Base-by-base conservation (phyloP, 306 rosid genomes). In the Luffa acutangula region DNA sequence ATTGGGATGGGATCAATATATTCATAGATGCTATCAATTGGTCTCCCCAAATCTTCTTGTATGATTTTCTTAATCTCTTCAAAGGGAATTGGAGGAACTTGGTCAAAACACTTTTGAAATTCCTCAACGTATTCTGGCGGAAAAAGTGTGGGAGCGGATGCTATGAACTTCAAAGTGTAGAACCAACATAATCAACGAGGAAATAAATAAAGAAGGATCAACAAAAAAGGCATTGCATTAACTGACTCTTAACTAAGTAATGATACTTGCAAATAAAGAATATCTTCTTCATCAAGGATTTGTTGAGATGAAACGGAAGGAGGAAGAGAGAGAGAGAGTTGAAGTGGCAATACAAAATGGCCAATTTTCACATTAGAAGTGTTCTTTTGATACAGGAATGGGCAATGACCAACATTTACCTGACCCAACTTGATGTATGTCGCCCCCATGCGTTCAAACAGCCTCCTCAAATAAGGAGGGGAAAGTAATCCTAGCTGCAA, bases 381-480 rank as follows among this genome's bases (percentile, higher is more conserved):
- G 63, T 57, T 17, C 62, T 9, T 54, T 48, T 77, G 43, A 31
- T 77, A 46, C 76, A 78, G 41, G 13, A 60, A 43, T 58, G 21
- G 33, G 34, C 1, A 49, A 79, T 45, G 51, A 76, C 52, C 75
- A 58, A 56, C 20, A 74, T 78, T 72, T 89, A 95, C 98, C 97
- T 95, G 98, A 52, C 98, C 98, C 81, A 95, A 81, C 82, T 92
- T 95, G 85, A 95, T 85, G 86, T 95, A 95, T 43, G 97, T 92
- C 79, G 97, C 97, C 7, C 97, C 98, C 93, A 95, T 86, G 80
- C 97, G 96, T 85, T 95, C 98, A 57, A 95, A 92, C 80, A 92
- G 81, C 79, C 87, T 90, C 85, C 98, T 91, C 89, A 95, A 78
- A 82, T 95, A 91, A 82, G 86, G 41, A 49, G 98, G 97, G 52